Conservation (phyloP, 768 basidiomycete species). For the Lanmaoa pseudosensibilis region DNA sequence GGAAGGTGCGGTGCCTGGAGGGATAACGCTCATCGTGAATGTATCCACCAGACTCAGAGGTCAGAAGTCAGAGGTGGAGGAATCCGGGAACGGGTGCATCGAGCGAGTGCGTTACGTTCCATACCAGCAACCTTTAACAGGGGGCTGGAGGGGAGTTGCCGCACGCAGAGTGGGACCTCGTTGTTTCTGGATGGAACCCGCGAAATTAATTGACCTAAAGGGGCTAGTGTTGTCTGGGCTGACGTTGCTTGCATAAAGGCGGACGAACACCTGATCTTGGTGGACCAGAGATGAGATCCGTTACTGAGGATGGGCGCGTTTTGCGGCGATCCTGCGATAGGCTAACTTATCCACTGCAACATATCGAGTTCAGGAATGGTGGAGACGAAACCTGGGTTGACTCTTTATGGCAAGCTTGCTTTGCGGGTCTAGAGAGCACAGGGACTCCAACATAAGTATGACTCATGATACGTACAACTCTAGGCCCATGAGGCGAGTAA, state of each 20-base stretch:
- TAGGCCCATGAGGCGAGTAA: not conserved
- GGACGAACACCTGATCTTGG: not conserved
- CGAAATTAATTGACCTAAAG: constrained; percentile 14
- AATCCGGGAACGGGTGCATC: not conserved
- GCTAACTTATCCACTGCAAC: not conserved
- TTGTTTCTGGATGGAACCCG: not conserved
- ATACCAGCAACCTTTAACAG: constrained; percentile 14
- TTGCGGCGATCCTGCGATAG: not conserved
- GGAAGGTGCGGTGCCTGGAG: constrained; percentile 3
- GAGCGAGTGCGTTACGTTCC: not conserved
- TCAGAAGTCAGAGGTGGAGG: constrained; percentile 2
- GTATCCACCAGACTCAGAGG: not conserved
- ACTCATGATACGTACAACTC: not conserved
- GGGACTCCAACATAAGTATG: not conserved
- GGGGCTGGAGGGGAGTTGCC: constrained; percentile 1
- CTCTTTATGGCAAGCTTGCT: not conserved
- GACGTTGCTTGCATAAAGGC: not conserved
- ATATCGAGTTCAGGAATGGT: not conserved
- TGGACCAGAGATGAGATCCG: not conserved
- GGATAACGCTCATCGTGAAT: constrained; percentile 25
- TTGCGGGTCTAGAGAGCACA: constrained; percentile 1
- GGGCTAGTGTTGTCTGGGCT: not conserved
- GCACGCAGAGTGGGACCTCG: constrained; percentile 3
- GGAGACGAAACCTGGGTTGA: not conserved
- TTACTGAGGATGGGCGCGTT: not conserved